Evolutionary conservation across 495 filamentous ascomycete genomes (phyloP), one percentile per base, ranked within the genome.

Genomic region (Penicillium roqueforti): DNA sequence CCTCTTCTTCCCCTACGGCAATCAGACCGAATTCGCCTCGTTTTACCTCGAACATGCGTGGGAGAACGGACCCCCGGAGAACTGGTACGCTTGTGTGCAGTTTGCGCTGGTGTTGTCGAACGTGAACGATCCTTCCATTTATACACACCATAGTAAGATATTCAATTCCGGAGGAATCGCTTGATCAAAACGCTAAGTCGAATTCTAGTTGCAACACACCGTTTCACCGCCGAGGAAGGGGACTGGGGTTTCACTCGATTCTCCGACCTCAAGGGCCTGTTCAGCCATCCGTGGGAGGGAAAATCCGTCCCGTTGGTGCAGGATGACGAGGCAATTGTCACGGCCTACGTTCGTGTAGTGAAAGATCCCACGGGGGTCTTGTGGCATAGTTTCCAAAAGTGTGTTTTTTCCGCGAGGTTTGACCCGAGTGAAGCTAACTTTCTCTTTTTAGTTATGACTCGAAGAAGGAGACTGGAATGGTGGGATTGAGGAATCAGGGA

Each of bases 171-270:
- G 20, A 31, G 25, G 14, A 26, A 25, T 48, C 28, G 25, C 6
- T 13, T 14, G 3, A 18, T 42, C 11, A 56, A 39, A 42, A 34
- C 51, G 29, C 62, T 69, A 40, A 68, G 43, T 18, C 51, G 53
- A 34, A 58, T 42, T 51, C 10, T 60, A 84, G 81, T 80, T 53
- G 81, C 81, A 40, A 89, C 90, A 53, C 93, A 99, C 62, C 86
- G 93, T 48, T 99, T 96, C 66, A 96, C 88, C 10, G 86, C 85
- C 37, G 92, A 97, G 19, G 93, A 99, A 72, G 89, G 89, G n/a
- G 93, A 99, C 61, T 99, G 93, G 93, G 93, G 93, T 1, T 99
- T 99, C 63, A 97, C 95, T 4, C 73, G 91, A 47, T 99, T 97
- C 65, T 83, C 86, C 19, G 92, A 97, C 60, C 72, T 95, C 43